Base-by-base conservation (phyloP, 495 filamentous ascomycete species). In the Aspergillus cavernicola region DNA sequence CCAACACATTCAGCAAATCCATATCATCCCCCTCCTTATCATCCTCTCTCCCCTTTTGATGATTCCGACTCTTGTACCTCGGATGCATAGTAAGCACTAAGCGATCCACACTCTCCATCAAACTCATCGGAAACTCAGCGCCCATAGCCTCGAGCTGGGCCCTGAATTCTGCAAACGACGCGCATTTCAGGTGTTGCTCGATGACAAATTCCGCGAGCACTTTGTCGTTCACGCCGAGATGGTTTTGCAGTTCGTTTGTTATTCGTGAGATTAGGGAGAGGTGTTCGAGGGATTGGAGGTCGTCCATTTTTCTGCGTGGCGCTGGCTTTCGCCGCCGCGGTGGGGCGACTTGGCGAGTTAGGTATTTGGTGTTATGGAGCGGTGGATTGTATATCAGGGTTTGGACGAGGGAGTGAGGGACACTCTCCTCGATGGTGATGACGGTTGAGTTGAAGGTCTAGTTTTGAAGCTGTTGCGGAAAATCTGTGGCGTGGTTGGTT, bases 171-270 rank as follows among this genome's bases (percentile, higher is more conserved):
- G 75, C 64, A 40, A 88, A 73, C 2, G 76, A 79, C 15, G 69
- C 71, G 73, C 84, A 89, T 83, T 91, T 82, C 61, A 86, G 64
- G 60, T 95, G 89, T 59, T 95, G 88, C 55, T 85, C 88, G 59
- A 98, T 96, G 50, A 97, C 80, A 66, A 95, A 98, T 68, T 97
- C 93, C 44, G 93, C 91, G 15, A 97, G 76, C 1, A 90, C 96
- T 73, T 95, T 96, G 66, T 98, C 92, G 68, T 77, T 87, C 62
- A 97, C 85, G 28, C 92, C 90, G 48, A 98, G 71, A 71, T 98
- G 88, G 70, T 98, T 98, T 59, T 90, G 86, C 37, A 97, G 76
- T 73, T 98, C 93, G 26, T 85, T 90, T 31, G 90, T 96, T 59
- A 98, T 89, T 69, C 92, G 95, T 39, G 89, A 92, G 55, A 97